phyloP scores from a whole-genome alignment of 345 rosid genomes.

The Punica granatum region DNA sequence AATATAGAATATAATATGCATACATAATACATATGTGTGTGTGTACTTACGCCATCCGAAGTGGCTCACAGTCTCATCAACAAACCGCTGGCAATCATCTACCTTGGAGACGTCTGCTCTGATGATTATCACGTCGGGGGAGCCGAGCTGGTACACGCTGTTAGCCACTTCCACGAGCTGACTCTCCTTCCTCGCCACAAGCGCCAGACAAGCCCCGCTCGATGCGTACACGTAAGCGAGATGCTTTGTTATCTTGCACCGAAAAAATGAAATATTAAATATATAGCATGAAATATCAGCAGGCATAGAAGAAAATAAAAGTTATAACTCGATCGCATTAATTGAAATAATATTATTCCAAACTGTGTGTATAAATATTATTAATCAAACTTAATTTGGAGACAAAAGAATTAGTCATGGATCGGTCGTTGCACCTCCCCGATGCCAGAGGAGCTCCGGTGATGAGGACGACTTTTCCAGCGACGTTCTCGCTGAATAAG shows the following conservation, averaged over 20 bases:
- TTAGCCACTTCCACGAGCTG: slow-evolving; percentile 17
- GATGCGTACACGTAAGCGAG: slow-evolving; percentile 29
- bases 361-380: too few species aligned
- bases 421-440: slow-evolving; percentile 63
- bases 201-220: slow-evolving; percentile 33
- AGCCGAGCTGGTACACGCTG: slow-evolving; percentile 22
- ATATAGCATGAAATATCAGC: background rate
- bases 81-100: slow-evolving; percentile 21
- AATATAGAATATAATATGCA: too few species aligned
- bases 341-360: too few species aligned
- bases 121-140: slow-evolving; percentile 21
- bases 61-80: slow-evolving; percentile 14
- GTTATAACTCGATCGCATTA: too few species aligned
- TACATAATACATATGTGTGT: too few species aligned
- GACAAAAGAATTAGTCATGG: too few species aligned
- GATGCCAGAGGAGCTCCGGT: slow-evolving; percentile 69
- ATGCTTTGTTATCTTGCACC: slow-evolving; percentile 21
- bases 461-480: slow-evolving; percentile 59
- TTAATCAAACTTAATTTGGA: too few species aligned
- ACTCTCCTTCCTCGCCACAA: slow-evolving; percentile 26
- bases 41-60: slow-evolving; percentile 22
- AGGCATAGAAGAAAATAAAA: too few species aligned
- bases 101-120: slow-evolving; percentile 19
- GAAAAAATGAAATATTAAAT: background rate
- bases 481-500: slow-evolving; percentile 33